Base-by-base conservation (phyloP, 176 grass and related monocot species). In the Zoysia pacifica region DNA sequence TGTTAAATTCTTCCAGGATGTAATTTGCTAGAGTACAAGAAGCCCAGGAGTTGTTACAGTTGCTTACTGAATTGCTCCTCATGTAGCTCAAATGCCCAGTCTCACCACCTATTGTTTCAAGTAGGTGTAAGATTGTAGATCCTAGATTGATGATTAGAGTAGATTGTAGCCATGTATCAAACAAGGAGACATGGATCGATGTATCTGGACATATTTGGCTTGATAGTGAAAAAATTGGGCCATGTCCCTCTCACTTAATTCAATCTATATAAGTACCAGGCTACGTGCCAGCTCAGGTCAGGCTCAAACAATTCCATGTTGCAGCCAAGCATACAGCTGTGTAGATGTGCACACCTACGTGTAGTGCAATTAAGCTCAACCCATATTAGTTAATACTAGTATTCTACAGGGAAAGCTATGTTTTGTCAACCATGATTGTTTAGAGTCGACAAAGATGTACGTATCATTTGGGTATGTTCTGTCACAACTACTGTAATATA, bases 1-100 rank as follows among this genome's bases (percentile, higher is more conserved):
- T 1, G 67, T 81, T 0, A 88, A 98, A 53, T 87, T 89, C 55
- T 94, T 93, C 84, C 62, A 70, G 48, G 88, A 98, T 44, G 39
- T 37, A 6, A 15, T 72, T 15, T 87, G 82, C 53, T 97, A 79
- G 72, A 62, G 19, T 62, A 69, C 7, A 63, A 63, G 4, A 66
- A 65, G 43, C 64, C 18, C 41, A 71, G 65, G 65, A 72, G 36
- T 72, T 77, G 70, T 77, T 81, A 8, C 72, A 89, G 82, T 85
- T 85, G 48, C 72, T 85, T 85, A 81, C 78, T 73, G 87, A 85
- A 77, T 85, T 62, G 48, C 85, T 81, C 59, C 37, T 65, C 77
- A n/a, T 71, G 87, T 37, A 65, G 35, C 40, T 76, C 48, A 83
- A 84, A 76, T 76, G 66, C 18, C 16, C 7, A 71, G 41, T 76